Conservation (phyloP, 139 green algal genomes). For the Choricystis sp. region DNA sequence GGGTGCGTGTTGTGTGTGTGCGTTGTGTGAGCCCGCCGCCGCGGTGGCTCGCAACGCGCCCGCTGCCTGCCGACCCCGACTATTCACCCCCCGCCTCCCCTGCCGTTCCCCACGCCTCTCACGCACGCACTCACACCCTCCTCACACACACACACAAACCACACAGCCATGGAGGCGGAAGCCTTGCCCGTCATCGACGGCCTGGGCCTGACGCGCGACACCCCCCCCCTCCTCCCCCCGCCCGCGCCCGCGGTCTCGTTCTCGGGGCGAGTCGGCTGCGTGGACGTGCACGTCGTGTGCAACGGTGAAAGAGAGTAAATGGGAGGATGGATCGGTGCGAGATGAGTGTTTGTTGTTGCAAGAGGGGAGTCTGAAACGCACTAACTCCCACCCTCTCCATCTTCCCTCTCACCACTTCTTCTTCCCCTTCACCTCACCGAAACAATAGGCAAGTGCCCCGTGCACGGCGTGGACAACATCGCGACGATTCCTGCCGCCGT, state of each 20-base stretch:
- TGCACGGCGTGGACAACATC: slow-evolving; percentile 67
- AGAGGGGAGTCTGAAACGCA: not conserved
- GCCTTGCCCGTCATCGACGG: slow-evolving; percentile 56
- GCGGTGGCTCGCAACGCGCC: too few relatives aligned
- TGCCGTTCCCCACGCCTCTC: not conserved
- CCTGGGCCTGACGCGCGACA: slow-evolving; percentile 38
- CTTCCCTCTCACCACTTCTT: not conserved
- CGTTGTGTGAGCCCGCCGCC: too few relatives aligned
- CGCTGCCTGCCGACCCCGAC: too few relatives aligned
- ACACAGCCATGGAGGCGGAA: slow-evolving; percentile 79
- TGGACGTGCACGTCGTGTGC: slow-evolving; percentile 55
- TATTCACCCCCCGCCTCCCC: too few relatives aligned
- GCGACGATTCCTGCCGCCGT: slow-evolving; percentile 77
- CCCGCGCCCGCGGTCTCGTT: slow-evolving; percentile 50
- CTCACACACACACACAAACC: not conserved
- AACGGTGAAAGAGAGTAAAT: slow-evolving; percentile 30
- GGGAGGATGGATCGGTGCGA: not conserved
- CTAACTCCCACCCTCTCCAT: not conserved
- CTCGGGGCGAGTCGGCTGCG: slow-evolving; percentile 26
- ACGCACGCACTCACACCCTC: not conserved
- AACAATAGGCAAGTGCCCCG: slow-evolving; percentile 35
- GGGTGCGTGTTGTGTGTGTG: too few relatives aligned
- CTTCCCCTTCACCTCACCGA: not conserved
- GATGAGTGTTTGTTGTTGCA: not conserved
- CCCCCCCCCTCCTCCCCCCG: slow-evolving; percentile 25